phyloP scores from a whole-genome alignment of 805 yeast species.

The Citeromyces nyonsensis region DNA sequence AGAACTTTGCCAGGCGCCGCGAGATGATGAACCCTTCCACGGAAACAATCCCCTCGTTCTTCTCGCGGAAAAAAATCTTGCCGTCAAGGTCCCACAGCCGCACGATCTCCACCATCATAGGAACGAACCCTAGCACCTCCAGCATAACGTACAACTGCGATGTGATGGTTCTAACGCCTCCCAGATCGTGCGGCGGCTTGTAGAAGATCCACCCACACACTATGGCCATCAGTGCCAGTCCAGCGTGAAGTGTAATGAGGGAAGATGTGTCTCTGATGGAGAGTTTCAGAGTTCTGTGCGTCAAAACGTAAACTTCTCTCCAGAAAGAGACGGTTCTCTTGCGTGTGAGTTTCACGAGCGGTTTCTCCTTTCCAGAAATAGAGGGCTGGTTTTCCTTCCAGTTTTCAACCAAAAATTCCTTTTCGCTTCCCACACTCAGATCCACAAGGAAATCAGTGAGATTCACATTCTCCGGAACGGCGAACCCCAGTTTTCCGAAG shows the following conservation, averaged over 20 bases:
- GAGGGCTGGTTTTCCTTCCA: constrained; percentile 10
- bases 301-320: constrained; percentile 11
- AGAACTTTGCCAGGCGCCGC: constrained; percentile 40
- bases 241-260: constrained; percentile 15
- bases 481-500: constrained; percentile 4
- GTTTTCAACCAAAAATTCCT: constrained; percentile 5
- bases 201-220: constrained; percentile 54
- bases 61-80: constrained; percentile 35
- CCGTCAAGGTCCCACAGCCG: constrained; percentile 34
- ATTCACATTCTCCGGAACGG: constrained; percentile 5
- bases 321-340: constrained; percentile 1
- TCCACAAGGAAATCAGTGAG: constrained; percentile 19
- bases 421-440: constrained; percentile 16
- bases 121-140: constrained; percentile 32
- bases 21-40: constrained; percentile 45
- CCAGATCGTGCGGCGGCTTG: constrained; percentile 33
- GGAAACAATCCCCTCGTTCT: constrained; percentile 44
- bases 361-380: constrained; percentile 13
- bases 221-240: constrained; percentile 25
- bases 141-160: constrained; percentile 28
- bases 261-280: constrained; percentile 18
- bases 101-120: constrained; percentile 33
- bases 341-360: constrained; percentile 10
- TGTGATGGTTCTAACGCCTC: constrained; percentile 45
- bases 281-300: constrained; percentile 17